These are phyloP conservation scores for Durio zibethinus DNA, from an alignment of 345 rosid genomes.

Conservation along the genomic window DNA sequence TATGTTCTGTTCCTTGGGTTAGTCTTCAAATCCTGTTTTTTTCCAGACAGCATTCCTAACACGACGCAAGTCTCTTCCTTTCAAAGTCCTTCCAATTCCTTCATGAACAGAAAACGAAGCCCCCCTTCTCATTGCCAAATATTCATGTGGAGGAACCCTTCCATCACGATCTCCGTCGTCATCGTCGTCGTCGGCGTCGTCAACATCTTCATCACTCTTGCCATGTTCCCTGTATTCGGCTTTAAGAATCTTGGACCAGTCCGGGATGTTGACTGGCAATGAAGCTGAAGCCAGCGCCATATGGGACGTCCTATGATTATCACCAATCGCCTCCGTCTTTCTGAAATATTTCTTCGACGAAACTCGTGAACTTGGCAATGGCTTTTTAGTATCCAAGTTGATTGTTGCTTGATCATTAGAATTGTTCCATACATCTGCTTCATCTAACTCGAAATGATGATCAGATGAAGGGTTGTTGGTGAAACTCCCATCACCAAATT, in stretches of 20 bases:
- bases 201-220: conserved; percentile 29
- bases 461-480: conserved; percentile 5
- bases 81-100: conserved; percentile 54
- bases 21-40: conserved; percentile 59
- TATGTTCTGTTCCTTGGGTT: background rate
- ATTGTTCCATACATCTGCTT: conserved; percentile 43
- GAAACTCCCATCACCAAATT: conserved; percentile 3
- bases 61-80: conserved; percentile 56
- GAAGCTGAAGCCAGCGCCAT: conserved; percentile 36
- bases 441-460: conserved; percentile 53
- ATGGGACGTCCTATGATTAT: background rate
- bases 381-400: conserved; percentile 32
- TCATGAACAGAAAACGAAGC: conserved; percentile 53
- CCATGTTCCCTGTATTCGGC: conserved; percentile 36
- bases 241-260: conserved; percentile 75
- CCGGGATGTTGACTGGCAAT: conserved; percentile 68
- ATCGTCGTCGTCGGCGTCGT: conserved; percentile 15
- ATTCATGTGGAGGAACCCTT: conserved; percentile 57
- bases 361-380: conserved; percentile 31
- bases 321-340: conserved; percentile 24
- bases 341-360: conserved; percentile 30
- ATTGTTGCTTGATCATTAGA: conserved; percentile 14
- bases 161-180: conserved; percentile 13
- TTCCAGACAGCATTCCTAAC: conserved; percentile 66
- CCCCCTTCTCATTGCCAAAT: conserved; percentile 52